Conservation (phyloP, 208 protist species). For the Crithidia thermophila region DNA sequence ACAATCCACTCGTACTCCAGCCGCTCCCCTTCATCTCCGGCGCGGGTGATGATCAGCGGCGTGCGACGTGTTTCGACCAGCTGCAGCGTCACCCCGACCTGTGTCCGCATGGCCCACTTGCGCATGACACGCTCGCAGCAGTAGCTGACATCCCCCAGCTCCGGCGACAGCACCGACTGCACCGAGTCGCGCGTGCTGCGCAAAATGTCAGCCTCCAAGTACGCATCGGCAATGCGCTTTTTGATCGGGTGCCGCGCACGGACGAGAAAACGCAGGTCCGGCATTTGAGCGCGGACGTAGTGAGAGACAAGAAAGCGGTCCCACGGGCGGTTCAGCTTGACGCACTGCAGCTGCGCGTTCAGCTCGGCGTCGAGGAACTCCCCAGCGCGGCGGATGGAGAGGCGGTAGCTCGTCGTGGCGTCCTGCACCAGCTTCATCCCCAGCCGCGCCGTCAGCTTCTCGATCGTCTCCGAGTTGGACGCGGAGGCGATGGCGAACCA, state of each 20-base stretch:
- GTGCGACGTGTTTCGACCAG: constrained; percentile 90
- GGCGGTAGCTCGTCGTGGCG: constrained; percentile 72
- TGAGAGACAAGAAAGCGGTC: constrained; percentile 87
- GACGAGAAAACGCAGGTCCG: constrained; percentile 86
- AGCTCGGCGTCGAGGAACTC: constrained; percentile 80
- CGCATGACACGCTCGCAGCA: constrained; percentile 86
- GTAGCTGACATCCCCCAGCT: constrained; percentile 90
- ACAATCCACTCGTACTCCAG: constrained; percentile 93
- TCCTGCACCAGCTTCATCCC: constrained; percentile 78
- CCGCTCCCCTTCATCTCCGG: constrained; percentile 80
- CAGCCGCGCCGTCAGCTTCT: constrained; percentile 55
- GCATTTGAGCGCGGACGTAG: constrained; percentile 83
- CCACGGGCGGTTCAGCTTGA: constrained; percentile 78
- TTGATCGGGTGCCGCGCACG: constrained; percentile 86
- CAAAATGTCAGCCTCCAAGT: constrained; percentile 82
- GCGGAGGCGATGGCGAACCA: constrained; percentile 89
- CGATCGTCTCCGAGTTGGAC: constrained; percentile 53
- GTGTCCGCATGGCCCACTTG: constrained; percentile 70
- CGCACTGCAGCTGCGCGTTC: constrained; percentile 83
- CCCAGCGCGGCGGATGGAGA: constrained; percentile 60
- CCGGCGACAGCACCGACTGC: constrained; percentile 83
- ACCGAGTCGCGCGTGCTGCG: constrained; percentile 85
- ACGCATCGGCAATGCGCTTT: constrained; percentile 80
- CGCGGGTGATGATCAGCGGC: constrained; percentile 87
- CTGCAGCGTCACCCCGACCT: constrained; percentile 58